Conservation (phyloP, 139 green algal genomes). For the Trebouxia sp. region DNA sequence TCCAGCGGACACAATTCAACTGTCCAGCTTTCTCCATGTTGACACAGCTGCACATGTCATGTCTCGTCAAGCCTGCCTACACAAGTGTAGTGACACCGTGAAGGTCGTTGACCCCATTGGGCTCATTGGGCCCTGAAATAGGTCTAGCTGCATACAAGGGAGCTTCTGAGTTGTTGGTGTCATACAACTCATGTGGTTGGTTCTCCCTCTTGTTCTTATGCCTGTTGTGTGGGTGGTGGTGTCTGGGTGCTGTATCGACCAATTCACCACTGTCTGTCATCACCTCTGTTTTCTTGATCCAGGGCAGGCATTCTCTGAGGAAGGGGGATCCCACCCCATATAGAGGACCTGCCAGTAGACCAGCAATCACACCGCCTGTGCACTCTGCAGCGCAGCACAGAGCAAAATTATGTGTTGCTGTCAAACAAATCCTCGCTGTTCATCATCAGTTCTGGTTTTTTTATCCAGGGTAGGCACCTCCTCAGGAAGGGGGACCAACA, state of each 20-base stretch:
- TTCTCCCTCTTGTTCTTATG: not conserved
- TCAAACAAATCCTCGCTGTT: no score
- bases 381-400: constrained; percentile 30
- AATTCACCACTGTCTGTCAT: not conserved
- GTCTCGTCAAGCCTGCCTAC: not conserved
- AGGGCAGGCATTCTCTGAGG: not conserved
- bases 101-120: not conserved
- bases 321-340: constrained; percentile 32
- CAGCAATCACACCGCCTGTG: constrained; percentile 31
- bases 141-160: not conserved
- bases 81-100: not conserved
- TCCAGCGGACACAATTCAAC: no score
- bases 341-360: constrained; percentile 38
- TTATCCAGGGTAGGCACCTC: not conserved
- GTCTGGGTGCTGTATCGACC: not conserved
- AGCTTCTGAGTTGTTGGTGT: not conserved
- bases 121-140: not conserved
- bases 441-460: not conserved
- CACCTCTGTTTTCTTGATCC: constrained; percentile 4
- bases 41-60: no score
- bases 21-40: no score
- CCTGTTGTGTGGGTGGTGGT: not conserved
- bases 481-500: not conserved
- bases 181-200: not conserved
- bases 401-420: not conserved